phyloP scores from a whole-genome alignment of 2,329 filamentous ascomycete genomes.

The Endothia cerciana region DNA sequence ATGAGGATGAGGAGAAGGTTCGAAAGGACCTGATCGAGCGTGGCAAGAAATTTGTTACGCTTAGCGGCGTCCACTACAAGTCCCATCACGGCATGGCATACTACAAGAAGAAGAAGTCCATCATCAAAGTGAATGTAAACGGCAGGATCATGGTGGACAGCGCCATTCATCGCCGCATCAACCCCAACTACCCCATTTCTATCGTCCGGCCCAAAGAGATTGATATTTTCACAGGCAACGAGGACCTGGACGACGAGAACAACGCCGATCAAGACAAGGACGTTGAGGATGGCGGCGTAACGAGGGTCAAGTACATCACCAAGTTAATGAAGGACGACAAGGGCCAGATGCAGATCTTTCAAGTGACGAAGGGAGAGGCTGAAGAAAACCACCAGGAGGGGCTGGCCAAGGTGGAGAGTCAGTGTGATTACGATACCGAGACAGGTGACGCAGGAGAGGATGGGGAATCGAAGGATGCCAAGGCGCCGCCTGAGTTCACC shows the following conservation, averaged over 20 bases:
- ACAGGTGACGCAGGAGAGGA: slow-evolving; percentile 31
- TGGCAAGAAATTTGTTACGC: slow-evolving; percentile 79
- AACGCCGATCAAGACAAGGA: slow-evolving; percentile 46
- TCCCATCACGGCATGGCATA: slow-evolving; percentile 84
- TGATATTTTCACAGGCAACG: slow-evolving; percentile 56
- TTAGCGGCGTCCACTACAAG: slow-evolving; percentile 84
- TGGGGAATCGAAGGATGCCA: slow-evolving; percentile 38
- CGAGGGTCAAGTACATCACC: slow-evolving; percentile 49
- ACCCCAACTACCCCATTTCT: slow-evolving; percentile 83
- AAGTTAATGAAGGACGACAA: slow-evolving; percentile 55
- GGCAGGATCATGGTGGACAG: slow-evolving; percentile 89
- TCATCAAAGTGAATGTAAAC: slow-evolving; percentile 79
- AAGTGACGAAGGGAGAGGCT: slow-evolving; percentile 41
- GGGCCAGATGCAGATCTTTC: slow-evolving; percentile 42
- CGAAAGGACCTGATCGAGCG: slow-evolving; percentile 72
- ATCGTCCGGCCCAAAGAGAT: slow-evolving; percentile 73
- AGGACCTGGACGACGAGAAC: slow-evolving; percentile 35
- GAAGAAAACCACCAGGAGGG: slow-evolving; percentile 50
- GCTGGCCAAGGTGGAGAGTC: slow-evolving; percentile 55
- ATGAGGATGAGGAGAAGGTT: slow-evolving; percentile 70
- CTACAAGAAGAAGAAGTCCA: slow-evolving; percentile 76
- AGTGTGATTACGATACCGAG: slow-evolving; percentile 33
- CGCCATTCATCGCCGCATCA: slow-evolving; percentile 78
- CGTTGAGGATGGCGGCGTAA: slow-evolving; percentile 42
- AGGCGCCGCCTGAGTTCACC: slow-evolving; percentile 60